A percentile compares a stretch with the other conserved stretches of the same genome.
Evolutionary conservation across 495 filamentous ascomycete species (phyloP).

Genomic region (Aspergillus campestris): DNA sequence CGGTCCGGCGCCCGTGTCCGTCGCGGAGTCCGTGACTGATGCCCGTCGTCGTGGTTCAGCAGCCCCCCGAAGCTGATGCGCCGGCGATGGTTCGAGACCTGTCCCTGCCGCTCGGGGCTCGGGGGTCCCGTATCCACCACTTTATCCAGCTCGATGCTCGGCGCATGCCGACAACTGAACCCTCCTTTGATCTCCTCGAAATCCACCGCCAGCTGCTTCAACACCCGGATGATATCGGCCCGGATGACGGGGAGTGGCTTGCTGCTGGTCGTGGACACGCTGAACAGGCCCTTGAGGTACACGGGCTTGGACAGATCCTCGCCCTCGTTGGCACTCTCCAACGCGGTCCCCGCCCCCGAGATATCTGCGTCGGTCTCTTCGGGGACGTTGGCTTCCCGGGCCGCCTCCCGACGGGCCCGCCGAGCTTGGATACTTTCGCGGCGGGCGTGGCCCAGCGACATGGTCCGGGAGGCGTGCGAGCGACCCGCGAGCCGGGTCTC

Average conservation of each 20-base stretch:
- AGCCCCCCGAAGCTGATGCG: constrained; percentile 78
- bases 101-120: constrained; percentile 45
- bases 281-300: constrained; percentile 95
- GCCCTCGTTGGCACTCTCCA: constrained; percentile 48
- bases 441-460: constrained; percentile 83
- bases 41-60: constrained; percentile 50
- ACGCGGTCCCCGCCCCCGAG: constrained; percentile 37
- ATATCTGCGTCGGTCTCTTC: constrained; percentile 67
- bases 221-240: constrained; percentile 82
- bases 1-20: constrained; percentile 47
- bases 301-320: constrained; percentile 72
- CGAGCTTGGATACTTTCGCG: constrained; percentile 85
- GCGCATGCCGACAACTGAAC: constrained; percentile 79
- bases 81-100: constrained; percentile 54
- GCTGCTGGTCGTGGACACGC: constrained; percentile 91
- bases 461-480: constrained; percentile 59
- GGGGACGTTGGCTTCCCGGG: constrained; percentile 60
- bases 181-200: constrained; percentile 89
- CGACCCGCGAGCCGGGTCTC: constrained; percentile 17
- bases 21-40: constrained; percentile 23
- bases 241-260: constrained; percentile 80
- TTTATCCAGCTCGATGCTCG: constrained; percentile 80
- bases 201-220: constrained; percentile 80
- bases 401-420: constrained; percentile 57
- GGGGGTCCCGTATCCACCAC: constrained; percentile 50